Conservation (phyloP, 2,329 filamentous ascomycete species). For the Colletotrichum magnum region DNA sequence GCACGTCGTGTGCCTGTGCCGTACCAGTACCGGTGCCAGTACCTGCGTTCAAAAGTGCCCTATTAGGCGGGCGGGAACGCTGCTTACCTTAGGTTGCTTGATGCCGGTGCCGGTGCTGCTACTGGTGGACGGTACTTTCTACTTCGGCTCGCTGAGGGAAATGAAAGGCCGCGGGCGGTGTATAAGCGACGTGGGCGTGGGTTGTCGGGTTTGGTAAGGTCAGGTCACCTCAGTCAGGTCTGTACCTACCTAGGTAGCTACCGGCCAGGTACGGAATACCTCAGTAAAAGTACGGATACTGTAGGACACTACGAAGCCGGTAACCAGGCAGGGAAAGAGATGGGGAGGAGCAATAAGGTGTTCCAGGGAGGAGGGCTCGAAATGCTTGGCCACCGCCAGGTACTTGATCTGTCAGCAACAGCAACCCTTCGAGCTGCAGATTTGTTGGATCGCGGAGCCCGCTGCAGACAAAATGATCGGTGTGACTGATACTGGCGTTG, state of each 20-base stretch:
- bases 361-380: slow-evolving; percentile 36
- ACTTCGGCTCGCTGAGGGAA: slow-evolving; percentile 13
- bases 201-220: slow-evolving; percentile 12
- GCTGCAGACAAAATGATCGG: slow-evolving; percentile 14
- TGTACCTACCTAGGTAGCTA: slow-evolving; percentile 1
- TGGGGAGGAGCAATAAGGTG: slow-evolving; percentile 36
- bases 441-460: slow-evolving; percentile 9
- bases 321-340: neutral
- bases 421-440: slow-evolving; percentile 23
- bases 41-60: slow-evolving; percentile 2
- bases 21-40: slow-evolving; percentile 21
- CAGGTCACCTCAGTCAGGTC: neutral
- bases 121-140: slow-evolving; percentile 17
- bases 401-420: slow-evolving; percentile 38
- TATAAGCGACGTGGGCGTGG: slow-evolving; percentile 26
- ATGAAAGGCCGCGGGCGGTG: slow-evolving; percentile 27
- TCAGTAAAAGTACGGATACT: neutral
- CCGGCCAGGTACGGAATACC: no score
- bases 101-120: slow-evolving; percentile 4
- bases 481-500: slow-evolving; percentile 10
- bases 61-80: slow-evolving; percentile 14
- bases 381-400: slow-evolving; percentile 35
- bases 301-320: neutral
- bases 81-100: slow-evolving; percentile 7
- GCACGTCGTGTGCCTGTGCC: neutral